phyloP scores from a whole-genome alignment of 2,329 filamentous ascomycete genomes.

The Cryoendolithus antarcticus region DNA sequence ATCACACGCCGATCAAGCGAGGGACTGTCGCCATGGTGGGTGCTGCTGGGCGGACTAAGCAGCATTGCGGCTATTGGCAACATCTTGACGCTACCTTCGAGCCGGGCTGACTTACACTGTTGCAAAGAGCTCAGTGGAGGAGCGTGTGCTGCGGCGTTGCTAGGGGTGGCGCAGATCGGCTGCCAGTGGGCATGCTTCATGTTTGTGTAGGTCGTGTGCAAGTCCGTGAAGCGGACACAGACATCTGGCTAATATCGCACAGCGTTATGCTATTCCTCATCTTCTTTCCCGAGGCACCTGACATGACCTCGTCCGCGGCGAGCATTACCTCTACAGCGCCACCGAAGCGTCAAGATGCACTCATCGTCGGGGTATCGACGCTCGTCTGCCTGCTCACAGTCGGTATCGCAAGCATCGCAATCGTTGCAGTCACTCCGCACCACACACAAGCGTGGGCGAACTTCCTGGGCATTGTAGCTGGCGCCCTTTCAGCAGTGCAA shows the following conservation, averaged over 20 bases:
- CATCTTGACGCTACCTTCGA: conserved; percentile 77
- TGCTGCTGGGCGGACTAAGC: conserved; percentile 84
- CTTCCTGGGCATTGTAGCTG: conserved; percentile 66
- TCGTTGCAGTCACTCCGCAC: conserved; percentile 52
- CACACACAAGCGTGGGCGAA: conserved; percentile 72
- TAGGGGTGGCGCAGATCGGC: conserved; percentile 84
- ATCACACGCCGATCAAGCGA: conserved; percentile 75
- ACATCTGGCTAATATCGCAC: conserved; percentile 3
- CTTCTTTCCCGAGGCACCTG: conserved; percentile 56
- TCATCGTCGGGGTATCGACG: conserved; percentile 60
- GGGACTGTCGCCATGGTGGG: conserved; percentile 89
- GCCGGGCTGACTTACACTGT: conserved; percentile 70
- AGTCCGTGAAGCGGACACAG: neutral
- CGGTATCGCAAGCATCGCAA: conserved; percentile 49
- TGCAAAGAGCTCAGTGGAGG: conserved; percentile 70
- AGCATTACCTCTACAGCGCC: conserved; percentile 40
- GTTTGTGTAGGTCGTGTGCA: conserved; percentile 55
- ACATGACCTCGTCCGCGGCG: conserved; percentile 21
- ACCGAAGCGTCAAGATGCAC: conserved; percentile 60
- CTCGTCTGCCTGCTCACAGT: conserved; percentile 64
- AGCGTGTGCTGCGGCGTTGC: conserved; percentile 70
- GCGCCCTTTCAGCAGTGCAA: conserved; percentile 69
- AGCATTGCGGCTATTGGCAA: conserved; percentile 79
- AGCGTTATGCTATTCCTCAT: conserved; percentile 89
- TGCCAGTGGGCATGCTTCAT: conserved; percentile 87